Conservation (phyloP, 805 yeast species). For the Barnettozyma populi region DNA sequence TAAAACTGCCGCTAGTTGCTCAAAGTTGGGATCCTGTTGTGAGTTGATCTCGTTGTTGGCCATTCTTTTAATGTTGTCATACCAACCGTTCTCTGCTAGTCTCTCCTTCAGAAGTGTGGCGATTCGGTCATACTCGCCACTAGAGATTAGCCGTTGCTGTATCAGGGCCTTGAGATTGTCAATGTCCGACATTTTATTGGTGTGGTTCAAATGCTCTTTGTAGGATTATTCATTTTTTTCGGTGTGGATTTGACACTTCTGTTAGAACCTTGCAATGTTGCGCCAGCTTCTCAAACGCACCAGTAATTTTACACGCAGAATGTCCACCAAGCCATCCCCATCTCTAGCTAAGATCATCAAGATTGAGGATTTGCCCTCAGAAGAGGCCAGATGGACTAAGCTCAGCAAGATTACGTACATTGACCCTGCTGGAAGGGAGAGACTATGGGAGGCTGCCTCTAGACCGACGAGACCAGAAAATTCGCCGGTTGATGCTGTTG, state of each 20-base stretch:
- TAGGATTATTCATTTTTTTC: not conserved
- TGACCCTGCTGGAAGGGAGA: slow-evolving; percentile 64
- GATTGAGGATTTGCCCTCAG: slow-evolving; percentile 28
- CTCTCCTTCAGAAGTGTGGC: slow-evolving; percentile 56
- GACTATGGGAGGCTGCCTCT: slow-evolving; percentile 90
- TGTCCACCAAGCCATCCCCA: slow-evolving; percentile 30
- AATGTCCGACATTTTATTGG: slow-evolving; percentile 1
- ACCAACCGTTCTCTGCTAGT: slow-evolving; percentile 81
- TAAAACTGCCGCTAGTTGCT: slow-evolving; percentile 43
- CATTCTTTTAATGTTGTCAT: slow-evolving; percentile 59
- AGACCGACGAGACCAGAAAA: slow-evolving; percentile 29
- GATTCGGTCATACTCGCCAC: slow-evolving; percentile 77
- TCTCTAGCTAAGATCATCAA: slow-evolving; percentile 30
- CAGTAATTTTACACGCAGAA: slow-evolving; percentile 1
- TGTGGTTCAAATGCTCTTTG: not conserved
- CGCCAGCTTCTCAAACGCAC: not conserved
- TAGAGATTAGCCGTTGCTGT: slow-evolving; percentile 61
- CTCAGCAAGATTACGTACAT: slow-evolving; percentile 59
- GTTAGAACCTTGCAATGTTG: not conserved
- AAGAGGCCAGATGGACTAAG: slow-evolving; percentile 62
- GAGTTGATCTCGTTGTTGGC: slow-evolving; percentile 44
- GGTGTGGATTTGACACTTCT: not conserved
- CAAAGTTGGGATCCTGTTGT: slow-evolving; percentile 45
- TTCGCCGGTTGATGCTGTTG: slow-evolving; percentile 79
- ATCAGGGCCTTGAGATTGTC: slow-evolving; percentile 47